Conservation (phyloP, 129 eudicot genomes). For the Logfia minima region DNA sequence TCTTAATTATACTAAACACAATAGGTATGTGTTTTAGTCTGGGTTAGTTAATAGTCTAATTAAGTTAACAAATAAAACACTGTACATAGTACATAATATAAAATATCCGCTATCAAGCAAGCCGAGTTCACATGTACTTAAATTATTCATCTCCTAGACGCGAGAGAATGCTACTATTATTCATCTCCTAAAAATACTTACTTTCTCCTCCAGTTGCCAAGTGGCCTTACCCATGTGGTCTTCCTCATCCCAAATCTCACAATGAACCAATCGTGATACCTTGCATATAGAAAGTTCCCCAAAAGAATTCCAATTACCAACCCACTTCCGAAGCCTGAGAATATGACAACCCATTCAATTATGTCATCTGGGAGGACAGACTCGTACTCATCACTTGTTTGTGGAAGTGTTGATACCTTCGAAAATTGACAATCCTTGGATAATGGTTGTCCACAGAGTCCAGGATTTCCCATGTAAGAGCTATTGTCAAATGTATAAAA, state of each 20-base stretch:
- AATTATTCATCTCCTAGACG: too few relatives aligned
- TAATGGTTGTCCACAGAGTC: background rate
- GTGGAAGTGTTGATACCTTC: background rate
- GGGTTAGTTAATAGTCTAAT: too few relatives aligned
- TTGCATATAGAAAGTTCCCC: background rate
- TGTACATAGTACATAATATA: too few relatives aligned
- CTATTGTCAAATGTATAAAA: constrained; percentile 10
- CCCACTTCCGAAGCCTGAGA: background rate
- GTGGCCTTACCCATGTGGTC: background rate
- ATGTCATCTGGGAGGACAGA: constrained; percentile 2
- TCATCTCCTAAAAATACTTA: background rate
- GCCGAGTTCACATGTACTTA: too few relatives aligned
- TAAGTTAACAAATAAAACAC: too few relatives aligned
- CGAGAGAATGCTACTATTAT: too few relatives aligned
- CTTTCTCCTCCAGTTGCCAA: background rate
- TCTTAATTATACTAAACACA: too few relatives aligned
- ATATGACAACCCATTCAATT: background rate
- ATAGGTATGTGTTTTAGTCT: too few relatives aligned
- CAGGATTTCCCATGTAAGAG: constrained; percentile 5
- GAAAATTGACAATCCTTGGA: background rate
- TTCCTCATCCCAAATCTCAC: background rate
- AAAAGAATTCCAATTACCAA: background rate
- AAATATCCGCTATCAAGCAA: too few relatives aligned
- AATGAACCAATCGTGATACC: background rate
- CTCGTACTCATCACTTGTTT: background rate